These are phyloP conservation scores for Oryza officinalis DNA, from an alignment of 176 grass and related monocot species.

Conservation along the genomic window DNA sequence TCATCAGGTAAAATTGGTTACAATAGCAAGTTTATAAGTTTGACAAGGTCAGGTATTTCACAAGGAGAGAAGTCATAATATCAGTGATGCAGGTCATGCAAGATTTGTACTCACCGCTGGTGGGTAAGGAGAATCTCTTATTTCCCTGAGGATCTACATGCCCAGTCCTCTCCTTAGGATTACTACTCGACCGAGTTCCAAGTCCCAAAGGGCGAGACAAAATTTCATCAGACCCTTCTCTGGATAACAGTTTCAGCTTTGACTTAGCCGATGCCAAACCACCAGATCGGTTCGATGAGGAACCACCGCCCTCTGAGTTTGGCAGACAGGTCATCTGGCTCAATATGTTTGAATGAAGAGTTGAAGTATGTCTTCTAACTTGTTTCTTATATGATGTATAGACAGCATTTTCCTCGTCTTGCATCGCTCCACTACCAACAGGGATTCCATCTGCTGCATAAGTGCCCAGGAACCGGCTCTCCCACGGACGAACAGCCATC, in stretches of 20 bases:
- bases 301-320: constrained; percentile 58
- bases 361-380: constrained; percentile 57
- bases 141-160: constrained; percentile 48
- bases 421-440: constrained; percentile 32
- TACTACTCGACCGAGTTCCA: constrained; percentile 56
- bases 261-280: constrained; percentile 48
- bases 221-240: constrained; percentile 56
- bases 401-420: constrained; percentile 40
- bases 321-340: constrained; percentile 48
- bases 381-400: constrained; percentile 48
- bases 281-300: constrained; percentile 39
- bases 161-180: constrained; percentile 68
- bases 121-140: constrained; percentile 73
- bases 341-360: constrained; percentile 42
- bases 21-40: constrained; percentile 2
- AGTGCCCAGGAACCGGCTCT: constrained; percentile 81
- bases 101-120: constrained; percentile 43
- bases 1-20: neutral
- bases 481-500: constrained; percentile 94
- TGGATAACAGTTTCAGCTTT: constrained; percentile 55
- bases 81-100: constrained; percentile 6
- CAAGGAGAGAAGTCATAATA: neutral
- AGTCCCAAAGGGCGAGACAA: constrained; percentile 49
- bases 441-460: constrained; percentile 53
- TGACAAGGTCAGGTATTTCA: neutral